Base-by-base conservation (phyloP, 208 protist species). In the Leishmania turanica region DNA sequence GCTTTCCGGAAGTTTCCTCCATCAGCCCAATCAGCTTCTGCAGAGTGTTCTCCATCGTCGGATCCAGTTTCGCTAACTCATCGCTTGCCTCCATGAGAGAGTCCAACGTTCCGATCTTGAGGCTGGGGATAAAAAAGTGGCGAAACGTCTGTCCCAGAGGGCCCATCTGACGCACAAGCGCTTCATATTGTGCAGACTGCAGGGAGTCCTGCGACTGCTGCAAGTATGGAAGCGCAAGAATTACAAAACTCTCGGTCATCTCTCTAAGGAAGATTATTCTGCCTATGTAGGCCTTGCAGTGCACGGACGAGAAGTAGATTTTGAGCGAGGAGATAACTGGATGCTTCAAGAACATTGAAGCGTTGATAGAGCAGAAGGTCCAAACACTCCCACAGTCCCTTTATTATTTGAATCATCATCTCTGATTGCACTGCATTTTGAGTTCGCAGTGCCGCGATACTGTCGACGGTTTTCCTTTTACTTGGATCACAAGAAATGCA, bases 21-120 rank as follows among this genome's bases (percentile, higher is more conserved):
- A 97, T 96, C 37, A 97, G 79, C 21, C 84, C 72, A 79, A 97
- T 92, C 17, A 97, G 71, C 66, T 96, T 98, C 40, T 92, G 83
- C 56, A 97, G 88, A 27, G 83, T 92, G 70, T 84, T 87, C 77
- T 98, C 96, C 80, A 95, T 80, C 40, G 84, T 62, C 31, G 91
- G 77, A 79, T 98, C 96, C 19, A 98, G 84, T 66, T 96, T 98
- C 24, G 83, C 78, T 5, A 98, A 86, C 62, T 97, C 94, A 79
- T 98, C 96, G 71, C 93, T 97, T 45, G 91, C 91, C 77, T 97
- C 94, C 88, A 98, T 96, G 40, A 98, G 81, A 9, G 93, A 96
- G 79, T 98, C 96, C 19, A 98, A 85, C 9, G 96, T 97, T 70
- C 96, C 96, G 9, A 97, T 90, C 74, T 93, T 95, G 3, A 98